phyloP scores from a whole-genome alignment of 225 moss, liverwort and hornwort species.

The Anthoceros angustus region DNA sequence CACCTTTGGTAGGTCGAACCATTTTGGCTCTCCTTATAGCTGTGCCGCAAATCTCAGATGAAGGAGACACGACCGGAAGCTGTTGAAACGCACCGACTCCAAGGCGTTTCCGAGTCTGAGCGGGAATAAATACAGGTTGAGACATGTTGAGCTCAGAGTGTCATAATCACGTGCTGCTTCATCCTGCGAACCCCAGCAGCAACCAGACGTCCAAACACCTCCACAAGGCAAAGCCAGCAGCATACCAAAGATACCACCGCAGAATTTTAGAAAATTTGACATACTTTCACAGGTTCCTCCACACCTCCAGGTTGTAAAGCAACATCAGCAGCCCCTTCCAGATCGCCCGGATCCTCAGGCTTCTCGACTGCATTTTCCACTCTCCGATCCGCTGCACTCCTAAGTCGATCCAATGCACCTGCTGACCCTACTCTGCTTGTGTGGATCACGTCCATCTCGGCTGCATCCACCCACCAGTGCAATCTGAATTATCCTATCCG shows the following conservation, averaged over 20 bases:
- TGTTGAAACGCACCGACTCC: slow-evolving; percentile 94
- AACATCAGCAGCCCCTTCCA: too few relatives aligned
- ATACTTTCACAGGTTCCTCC: too few relatives aligned
- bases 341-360: neutral
- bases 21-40: slow-evolving; percentile 81
- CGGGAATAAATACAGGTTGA: neutral
- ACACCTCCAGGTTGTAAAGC: too few relatives aligned
- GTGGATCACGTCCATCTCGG: neutral
- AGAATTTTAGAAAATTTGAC: too few relatives aligned
- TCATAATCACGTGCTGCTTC: neutral
- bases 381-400: neutral
- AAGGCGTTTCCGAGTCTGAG: slow-evolving; percentile 28
- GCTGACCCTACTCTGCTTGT: neutral
- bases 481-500: neutral
- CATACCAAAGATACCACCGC: too few relatives aligned
- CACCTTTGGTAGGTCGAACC: slow-evolving; percentile 98
- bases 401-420: neutral
- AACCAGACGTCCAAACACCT: too few relatives aligned
- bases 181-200: too few relatives aligned
- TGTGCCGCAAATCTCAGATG: slow-evolving; percentile 76
- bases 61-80: slow-evolving; percentile 86
- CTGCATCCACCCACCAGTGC: neutral
- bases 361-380: neutral
- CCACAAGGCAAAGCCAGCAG: too few relatives aligned
- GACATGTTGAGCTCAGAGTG: neutral